phyloP scores from a whole-genome alignment of 805 yeast genomes.

The Yarrowia divulgata region DNA sequence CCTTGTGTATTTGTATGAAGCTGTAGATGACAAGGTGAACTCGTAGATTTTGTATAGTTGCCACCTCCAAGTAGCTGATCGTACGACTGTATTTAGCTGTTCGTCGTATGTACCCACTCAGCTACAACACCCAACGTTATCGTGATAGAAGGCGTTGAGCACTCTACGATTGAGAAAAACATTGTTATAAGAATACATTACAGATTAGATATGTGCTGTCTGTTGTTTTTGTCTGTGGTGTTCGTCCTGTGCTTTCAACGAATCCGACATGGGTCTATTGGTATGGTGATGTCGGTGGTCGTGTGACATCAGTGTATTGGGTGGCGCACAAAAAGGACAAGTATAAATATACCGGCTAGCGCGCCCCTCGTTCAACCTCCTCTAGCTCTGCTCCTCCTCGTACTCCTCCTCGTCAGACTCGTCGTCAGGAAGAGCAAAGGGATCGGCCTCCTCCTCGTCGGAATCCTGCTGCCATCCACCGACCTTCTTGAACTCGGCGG shows the following conservation, averaged over 20 bases:
- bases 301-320: background rate
- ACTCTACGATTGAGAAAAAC: background rate
- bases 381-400: constrained; percentile 34
- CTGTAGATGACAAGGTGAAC: too few relatives aligned
- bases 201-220: background rate
- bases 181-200: background rate
- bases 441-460: constrained; percentile 43
- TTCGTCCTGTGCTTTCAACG: background rate
- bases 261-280: background rate
- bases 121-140: too few relatives aligned
- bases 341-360: background rate
- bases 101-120: too few relatives aligned
- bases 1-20: too few relatives aligned
- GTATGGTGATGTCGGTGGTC: background rate
- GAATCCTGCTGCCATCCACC: constrained; percentile 43
- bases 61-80: too few relatives aligned
- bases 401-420: constrained; percentile 43
- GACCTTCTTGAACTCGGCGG: constrained; percentile 47
- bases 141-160: too few relatives aligned
- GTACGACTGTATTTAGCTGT: too few relatives aligned
- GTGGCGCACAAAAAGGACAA: background rate
- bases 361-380: too few relatives aligned
- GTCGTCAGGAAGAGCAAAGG: constrained; percentile 29
- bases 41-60: too few relatives aligned
- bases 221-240: too few relatives aligned